Base-by-base conservation (phyloP, 2,329 filamentous ascomycete genomes). In the Alternaria metachromatica region DNA sequence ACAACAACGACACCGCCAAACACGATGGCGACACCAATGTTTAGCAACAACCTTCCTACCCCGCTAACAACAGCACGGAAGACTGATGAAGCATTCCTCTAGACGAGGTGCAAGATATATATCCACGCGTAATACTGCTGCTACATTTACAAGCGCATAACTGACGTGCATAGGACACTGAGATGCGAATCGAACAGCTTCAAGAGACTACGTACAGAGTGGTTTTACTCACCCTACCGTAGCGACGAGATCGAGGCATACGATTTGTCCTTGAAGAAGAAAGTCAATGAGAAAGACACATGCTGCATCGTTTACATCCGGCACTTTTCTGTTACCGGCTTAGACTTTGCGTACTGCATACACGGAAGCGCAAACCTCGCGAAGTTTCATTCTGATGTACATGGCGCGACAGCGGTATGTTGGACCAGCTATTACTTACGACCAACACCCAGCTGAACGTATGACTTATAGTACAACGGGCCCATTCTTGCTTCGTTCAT, bases 271-370 rank as follows among this genome's bases (percentile, higher is more conserved):
- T 9, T 41, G 11, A 1, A 50, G 8, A 45, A 50, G 6, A 45
- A 63, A 45, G n/a, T 53, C 12, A 55, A 43, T 18, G 26, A 48
- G 23, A 49, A 15, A 11, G 50, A 65, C 12, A 43, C 11, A 41
- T 33, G 37, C 5, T 46, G 28, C 23, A 23, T 74, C 10, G 66
- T 77, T 15, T 70, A 62, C 57, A 71, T 76, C 49, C 49, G 41
- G 6, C 20, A 25, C 15, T 76, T 77, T 60, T 41, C 2, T 41
- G 37, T 41, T 41, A 41, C 37, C 37, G 37, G 37, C n/a, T 41
- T 41, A 41, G 37, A 41, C 37, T 41, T 74, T 72, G 54, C 63
- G 15, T 75, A 70, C 55, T 70, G 68, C 30, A 54, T 76, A 28
- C 55, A 58, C 13, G 70, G 70, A 12, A 30, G n/a, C 6, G 21